These are phyloP conservation scores for Megacollybia marginata DNA, from an alignment of 768 basidiomycete genomes.

Conservation along the genomic window DNA sequence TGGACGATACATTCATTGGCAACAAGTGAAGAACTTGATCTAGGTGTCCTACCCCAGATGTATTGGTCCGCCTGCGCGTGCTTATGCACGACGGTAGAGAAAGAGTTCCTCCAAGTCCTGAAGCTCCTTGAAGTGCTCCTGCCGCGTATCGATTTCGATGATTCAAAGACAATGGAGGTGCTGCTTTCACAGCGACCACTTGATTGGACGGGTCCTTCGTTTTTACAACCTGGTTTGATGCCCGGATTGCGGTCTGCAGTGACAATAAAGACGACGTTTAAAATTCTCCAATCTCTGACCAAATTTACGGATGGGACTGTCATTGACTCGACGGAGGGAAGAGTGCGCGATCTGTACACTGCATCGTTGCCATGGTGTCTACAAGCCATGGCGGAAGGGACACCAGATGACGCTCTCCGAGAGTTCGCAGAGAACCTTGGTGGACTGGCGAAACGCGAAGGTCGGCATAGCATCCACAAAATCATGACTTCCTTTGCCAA, in stretches of 20 bases:
- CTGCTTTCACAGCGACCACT: conserved; percentile 60
- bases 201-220: conserved; percentile 60
- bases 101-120: conserved; percentile 67
- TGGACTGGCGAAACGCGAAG: conserved; percentile 62
- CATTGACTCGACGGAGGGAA: conserved; percentile 63
- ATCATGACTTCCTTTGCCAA: conserved; percentile 89
- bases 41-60: conserved; percentile 65
- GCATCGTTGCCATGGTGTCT: conserved; percentile 85
- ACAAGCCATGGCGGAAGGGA: conserved; percentile 63
- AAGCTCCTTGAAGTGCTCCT: conserved; percentile 60
- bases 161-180: conserved; percentile 59
- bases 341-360: conserved; percentile 78
- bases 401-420: conserved; percentile 48
- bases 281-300: conserved; percentile 55
- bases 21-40: conserved; percentile 47
- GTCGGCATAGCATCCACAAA: conserved; percentile 70
- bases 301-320: conserved; percentile 55
- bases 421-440: conserved; percentile 71
- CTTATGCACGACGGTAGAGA: conserved; percentile 74
- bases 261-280: conserved; percentile 61
- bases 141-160: conserved; percentile 62
- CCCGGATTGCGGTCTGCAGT: conserved; percentile 74
- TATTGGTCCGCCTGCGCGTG: conserved; percentile 85
- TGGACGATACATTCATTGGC: conserved; percentile 64
- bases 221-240: conserved; percentile 64